A percentile compares a stretch with the other conserved stretches of the same genome.
Conservation (phyloP, 352 stramenopile genomes). For the Phytopythium aichiense region DNA sequence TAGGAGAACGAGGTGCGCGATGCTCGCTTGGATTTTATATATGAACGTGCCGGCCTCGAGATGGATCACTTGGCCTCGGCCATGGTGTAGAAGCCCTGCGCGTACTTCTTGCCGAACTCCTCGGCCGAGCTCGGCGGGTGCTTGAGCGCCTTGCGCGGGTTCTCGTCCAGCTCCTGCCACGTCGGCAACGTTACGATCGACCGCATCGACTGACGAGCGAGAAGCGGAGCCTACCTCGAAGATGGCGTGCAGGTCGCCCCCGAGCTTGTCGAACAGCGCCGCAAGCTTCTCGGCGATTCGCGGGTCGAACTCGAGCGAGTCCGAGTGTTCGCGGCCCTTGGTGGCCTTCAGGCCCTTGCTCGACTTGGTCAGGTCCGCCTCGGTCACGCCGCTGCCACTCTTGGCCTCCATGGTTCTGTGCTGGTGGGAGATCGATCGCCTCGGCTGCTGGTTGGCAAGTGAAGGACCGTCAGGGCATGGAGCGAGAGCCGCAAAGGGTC, state of each 20-base stretch:
- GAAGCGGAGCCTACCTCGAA: slow-evolving; percentile 38
- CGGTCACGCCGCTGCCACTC: slow-evolving; percentile 28
- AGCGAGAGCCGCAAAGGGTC: background rate
- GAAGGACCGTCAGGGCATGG: background rate
- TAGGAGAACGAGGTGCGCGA: background rate
- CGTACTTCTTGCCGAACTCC: slow-evolving; percentile 79
- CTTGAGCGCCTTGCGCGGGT: slow-evolving; percentile 73
- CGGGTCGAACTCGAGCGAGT: slow-evolving; percentile 69
- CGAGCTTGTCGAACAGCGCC: slow-evolving; percentile 55
- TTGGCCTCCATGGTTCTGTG: slow-evolving; percentile 57
- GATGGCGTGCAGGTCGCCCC: slow-evolving; percentile 59
- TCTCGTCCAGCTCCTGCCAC: slow-evolving; percentile 63
- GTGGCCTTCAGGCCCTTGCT: slow-evolving; percentile 60
- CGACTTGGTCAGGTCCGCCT: slow-evolving; percentile 54
- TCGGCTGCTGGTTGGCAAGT: background rate
- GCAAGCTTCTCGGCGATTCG: slow-evolving; percentile 48
- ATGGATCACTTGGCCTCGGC: slow-evolving; percentile 66
- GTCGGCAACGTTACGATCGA: background rate
- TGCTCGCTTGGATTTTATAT: background rate
- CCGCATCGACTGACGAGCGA: background rate
- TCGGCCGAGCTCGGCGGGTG: slow-evolving; percentile 49
- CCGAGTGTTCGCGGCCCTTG: slow-evolving; percentile 60
- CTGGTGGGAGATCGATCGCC: background rate
- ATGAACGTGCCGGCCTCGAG: background rate
- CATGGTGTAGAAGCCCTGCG: slow-evolving; percentile 82